A percentile compares a stretch with the other conserved stretches of the same genome.
These are phyloP conservation scores for Panellus pusillus DNA, from an alignment of 768 basidiomycete species.

Conservation along the genomic window DNA sequence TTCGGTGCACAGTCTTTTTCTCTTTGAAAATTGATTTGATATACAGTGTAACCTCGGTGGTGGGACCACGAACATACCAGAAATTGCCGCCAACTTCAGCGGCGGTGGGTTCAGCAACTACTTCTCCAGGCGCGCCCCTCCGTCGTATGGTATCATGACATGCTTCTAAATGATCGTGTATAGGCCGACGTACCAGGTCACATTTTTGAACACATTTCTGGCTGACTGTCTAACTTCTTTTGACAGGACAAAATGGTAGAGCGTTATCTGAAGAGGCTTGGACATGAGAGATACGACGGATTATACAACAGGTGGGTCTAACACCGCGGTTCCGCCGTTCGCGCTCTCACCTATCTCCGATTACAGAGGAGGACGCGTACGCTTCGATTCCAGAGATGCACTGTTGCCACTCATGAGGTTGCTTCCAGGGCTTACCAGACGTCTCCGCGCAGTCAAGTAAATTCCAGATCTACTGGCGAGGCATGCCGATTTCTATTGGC, in stretches of 20 bases:
- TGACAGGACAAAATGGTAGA: slow-evolving; percentile 35
- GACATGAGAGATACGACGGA: slow-evolving; percentile 51
- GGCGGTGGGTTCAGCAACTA: slow-evolving; percentile 76
- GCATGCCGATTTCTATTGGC: slow-evolving; percentile 38
- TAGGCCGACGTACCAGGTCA: too few species aligned
- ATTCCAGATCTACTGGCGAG: slow-evolving; percentile 50
- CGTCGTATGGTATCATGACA: background rate
- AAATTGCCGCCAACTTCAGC: slow-evolving; percentile 60
- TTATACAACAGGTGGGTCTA: slow-evolving; percentile 58
- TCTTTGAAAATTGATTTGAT: background rate
- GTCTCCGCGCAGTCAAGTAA: slow-evolving; percentile 58
- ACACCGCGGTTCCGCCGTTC: background rate
- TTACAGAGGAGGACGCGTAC: slow-evolving; percentile 53
- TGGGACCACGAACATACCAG: slow-evolving; percentile 59
- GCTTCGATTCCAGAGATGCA: background rate
- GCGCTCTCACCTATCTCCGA: background rate
- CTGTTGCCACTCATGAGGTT: background rate
- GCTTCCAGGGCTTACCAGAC: slow-evolving; percentile 56
- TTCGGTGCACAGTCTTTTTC: background rate
- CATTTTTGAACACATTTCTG: too few species aligned
- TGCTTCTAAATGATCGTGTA: too few species aligned
- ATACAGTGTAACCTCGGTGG: slow-evolving; percentile 67
- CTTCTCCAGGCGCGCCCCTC: slow-evolving; percentile 35
- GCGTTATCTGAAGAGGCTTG: slow-evolving; percentile 45
- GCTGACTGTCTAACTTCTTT: too few species aligned